Evolutionary conservation across 495 filamentous ascomycete species (phyloP).

Genomic region (Elaphomyces granulatus): DNA sequence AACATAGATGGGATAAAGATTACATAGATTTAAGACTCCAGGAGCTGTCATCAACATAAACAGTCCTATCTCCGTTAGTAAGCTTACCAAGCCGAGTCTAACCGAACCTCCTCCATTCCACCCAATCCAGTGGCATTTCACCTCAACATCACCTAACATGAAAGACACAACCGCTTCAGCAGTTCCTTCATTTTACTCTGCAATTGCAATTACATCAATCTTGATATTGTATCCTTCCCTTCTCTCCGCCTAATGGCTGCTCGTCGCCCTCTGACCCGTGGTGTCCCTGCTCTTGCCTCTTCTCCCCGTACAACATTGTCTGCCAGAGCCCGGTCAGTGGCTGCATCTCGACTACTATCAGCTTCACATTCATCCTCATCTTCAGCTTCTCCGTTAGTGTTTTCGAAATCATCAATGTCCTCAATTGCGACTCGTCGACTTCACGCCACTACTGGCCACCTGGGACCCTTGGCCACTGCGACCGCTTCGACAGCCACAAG

Average conservation of each 20-base stretch:
- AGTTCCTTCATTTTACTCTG: too few relatives aligned
- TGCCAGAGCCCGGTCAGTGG: conserved; percentile 9
- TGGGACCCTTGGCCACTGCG: conserved; percentile 36
- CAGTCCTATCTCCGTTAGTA: too few relatives aligned
- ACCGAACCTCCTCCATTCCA: too few relatives aligned
- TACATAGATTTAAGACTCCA: too few relatives aligned
- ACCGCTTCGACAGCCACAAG: conserved; percentile 46
- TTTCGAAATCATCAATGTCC: conserved; percentile 13
- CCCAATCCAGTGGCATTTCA: too few relatives aligned
- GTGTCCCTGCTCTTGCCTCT: conserved; percentile 27
- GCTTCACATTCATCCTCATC: conserved; percentile 9
- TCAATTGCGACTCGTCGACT: conserved; percentile 25
- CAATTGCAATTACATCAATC: too few relatives aligned
- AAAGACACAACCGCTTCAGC: too few relatives aligned
- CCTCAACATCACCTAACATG: too few relatives aligned
- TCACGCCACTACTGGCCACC: conserved; percentile 47
- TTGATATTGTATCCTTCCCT: too few relatives aligned
- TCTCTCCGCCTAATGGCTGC: conserved; percentile 26
- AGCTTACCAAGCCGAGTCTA: too few relatives aligned
- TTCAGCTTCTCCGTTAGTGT: conserved; percentile 8
- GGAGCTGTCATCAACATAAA: too few relatives aligned
- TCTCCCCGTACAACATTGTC: conserved; percentile 7
- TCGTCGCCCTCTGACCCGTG: conserved; percentile 28
- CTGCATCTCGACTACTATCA: conserved; percentile 16
- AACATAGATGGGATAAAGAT: too few relatives aligned